Conservation (phyloP, 805 yeast species). For the Torulaspora quercuum region DNA sequence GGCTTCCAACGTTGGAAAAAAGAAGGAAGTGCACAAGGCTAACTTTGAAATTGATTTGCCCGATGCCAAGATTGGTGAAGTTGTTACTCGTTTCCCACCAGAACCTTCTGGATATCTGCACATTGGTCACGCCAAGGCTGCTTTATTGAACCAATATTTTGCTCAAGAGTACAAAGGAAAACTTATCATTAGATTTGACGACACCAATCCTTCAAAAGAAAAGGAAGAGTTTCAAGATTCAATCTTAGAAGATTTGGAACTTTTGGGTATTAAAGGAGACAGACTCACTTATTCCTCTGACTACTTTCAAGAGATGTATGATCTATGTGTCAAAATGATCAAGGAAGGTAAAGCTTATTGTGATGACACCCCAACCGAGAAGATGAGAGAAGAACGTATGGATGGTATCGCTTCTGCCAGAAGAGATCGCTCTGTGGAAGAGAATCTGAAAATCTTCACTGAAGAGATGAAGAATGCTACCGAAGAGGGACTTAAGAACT, state of each 20-base stretch:
- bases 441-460: slow-evolving; percentile 78
- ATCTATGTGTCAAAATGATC: slow-evolving; percentile 78
- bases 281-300: slow-evolving; percentile 84
- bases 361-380: slow-evolving; percentile 91
- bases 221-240: slow-evolving; percentile 92
- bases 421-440: slow-evolving; percentile 91
- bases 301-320: slow-evolving; percentile 90
- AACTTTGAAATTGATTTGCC: slow-evolving; percentile 90
- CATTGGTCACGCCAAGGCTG: slow-evolving; percentile 99
- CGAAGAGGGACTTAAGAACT: slow-evolving; percentile 85
- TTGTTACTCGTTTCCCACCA: slow-evolving; percentile 98
- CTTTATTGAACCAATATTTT: slow-evolving; percentile 91
- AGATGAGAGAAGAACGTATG: slow-evolving; percentile 98
- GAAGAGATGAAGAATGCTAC: slow-evolving; percentile 94
- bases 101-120: slow-evolving; percentile 98
- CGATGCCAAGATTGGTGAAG: slow-evolving; percentile 90
- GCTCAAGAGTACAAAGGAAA: slow-evolving; percentile 96
- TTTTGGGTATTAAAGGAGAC: slow-evolving; percentile 93
- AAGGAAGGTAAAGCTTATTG: slow-evolving; percentile 96
- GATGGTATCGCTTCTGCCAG: slow-evolving; percentile 91
- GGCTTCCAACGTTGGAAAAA: slow-evolving; percentile 58
- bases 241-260: slow-evolving; percentile 84
- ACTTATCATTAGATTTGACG: slow-evolving; percentile 94
- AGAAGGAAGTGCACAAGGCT: slow-evolving; percentile 89
- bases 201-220: slow-evolving; percentile 97